Base-by-base conservation (phyloP, 371 early-diverging fungal species). In the Mortierella sp. region DNA sequence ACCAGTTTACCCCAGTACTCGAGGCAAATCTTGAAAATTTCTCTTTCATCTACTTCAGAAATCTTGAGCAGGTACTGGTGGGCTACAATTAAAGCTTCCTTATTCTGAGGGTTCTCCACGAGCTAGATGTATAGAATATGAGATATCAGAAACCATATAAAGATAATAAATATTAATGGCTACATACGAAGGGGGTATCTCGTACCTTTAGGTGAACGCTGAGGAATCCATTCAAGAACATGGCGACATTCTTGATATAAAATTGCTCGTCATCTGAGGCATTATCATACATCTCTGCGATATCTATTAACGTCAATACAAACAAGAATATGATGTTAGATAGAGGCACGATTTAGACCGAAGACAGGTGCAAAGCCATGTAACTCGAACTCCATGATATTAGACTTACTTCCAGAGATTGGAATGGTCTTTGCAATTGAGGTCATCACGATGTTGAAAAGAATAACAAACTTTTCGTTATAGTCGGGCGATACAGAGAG, bases 1-100 rank as follows among this genome's bases (percentile, higher is more conserved):
- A 95, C 98, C 76, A 98, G 84, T 67, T 94, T 92, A 47, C 92
- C 88, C 98, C 98, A 98, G 85, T 98, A 98, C 85, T 98, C 99
- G 58, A 99, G 86, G 80, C 98, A 97, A 57, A 96, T 94, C 89
- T 98, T 98, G 92, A 98, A 98, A 48, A 98, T 88, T 82, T 99
- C 99, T 58, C 97, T 93, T 77, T 98, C 99, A 57, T 96, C 92
- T 15, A 98, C 96, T 58, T 88, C 87, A 4, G 98, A 96, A 47
- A 98, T 95, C 64, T 91, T 90, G 74, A 98, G 87, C 43, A 99
- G 86, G 74, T 97, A 98, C 62, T 87, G 89, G 83, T 98, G 98
- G 24, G 95, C 97, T 63, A 88, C 88, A 48, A 95, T 65, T 43
- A 98, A 84, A 22, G 87, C 74, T 8, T 95, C 94, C 3, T 88